These are phyloP conservation scores for Alternaria postmessia DNA, from an alignment of 2,329 filamentous ascomycete species.

Conservation along the genomic window DNA sequence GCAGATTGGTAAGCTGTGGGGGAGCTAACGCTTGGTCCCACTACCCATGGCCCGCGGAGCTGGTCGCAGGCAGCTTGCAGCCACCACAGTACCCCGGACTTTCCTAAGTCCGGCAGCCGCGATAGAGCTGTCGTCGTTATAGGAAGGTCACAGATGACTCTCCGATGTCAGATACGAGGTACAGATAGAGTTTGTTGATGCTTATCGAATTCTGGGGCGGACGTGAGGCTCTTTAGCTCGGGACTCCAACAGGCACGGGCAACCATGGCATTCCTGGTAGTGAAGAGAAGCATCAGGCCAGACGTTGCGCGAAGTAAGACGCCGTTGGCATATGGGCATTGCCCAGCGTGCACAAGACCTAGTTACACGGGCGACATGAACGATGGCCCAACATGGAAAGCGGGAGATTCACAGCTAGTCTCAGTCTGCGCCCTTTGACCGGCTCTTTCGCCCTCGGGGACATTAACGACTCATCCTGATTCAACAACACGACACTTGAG, in stretches of 20 bases:
- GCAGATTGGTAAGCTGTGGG: slow-evolving; percentile 11
- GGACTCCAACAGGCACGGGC: background rate
- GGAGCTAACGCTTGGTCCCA: slow-evolving; percentile 6
- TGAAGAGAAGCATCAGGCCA: slow-evolving; percentile 1
- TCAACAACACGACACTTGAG: background rate
- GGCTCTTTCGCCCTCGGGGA: background rate
- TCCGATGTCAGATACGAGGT: background rate
- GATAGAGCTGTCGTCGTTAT: background rate
- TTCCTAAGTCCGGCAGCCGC: background rate
- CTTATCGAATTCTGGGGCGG: background rate
- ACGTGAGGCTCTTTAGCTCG: background rate
- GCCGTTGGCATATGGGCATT: background rate
- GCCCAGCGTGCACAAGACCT: background rate
- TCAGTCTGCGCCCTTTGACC: background rate
- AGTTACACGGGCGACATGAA: background rate
- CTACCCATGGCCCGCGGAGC: background rate
- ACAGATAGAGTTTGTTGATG: background rate
- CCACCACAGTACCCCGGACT: slow-evolving; percentile 3
- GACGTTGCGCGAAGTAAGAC: background rate
- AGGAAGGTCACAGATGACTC: background rate
- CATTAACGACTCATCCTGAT: background rate
- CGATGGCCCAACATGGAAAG: background rate
- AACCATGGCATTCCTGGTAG: background rate
- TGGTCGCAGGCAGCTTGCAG: background rate
- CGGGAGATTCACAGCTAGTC: background rate